These are phyloP conservation scores for Coelastrella sp. DNA, from an alignment of 139 green algal genomes.

Conservation along the genomic window DNA sequence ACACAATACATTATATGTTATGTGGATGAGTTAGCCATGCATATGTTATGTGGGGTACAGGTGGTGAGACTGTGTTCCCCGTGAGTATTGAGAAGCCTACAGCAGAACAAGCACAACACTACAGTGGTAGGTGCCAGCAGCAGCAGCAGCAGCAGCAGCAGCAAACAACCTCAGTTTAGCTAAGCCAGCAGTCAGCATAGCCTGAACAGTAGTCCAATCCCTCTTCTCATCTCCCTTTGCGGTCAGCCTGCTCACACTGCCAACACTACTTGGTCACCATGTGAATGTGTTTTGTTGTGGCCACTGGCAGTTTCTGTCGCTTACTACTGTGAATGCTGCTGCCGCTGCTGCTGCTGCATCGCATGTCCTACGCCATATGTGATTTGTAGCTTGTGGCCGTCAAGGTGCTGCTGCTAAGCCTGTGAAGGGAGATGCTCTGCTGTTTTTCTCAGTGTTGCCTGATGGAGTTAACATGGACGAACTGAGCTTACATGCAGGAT, in stretches of 20 bases:
- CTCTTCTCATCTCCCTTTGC: too few relatives aligned
- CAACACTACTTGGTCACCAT: neutral
- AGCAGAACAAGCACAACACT: neutral
- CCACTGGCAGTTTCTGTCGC: too few relatives aligned
- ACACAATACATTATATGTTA: too few relatives aligned
- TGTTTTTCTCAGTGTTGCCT: neutral
- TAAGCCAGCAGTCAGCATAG: neutral
- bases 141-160: neutral
- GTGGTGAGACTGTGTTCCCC: conserved; percentile 38
- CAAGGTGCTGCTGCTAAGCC: neutral
- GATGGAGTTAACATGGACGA: neutral
- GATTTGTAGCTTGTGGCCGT: too few relatives aligned
- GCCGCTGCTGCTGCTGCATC: conserved; percentile 12
- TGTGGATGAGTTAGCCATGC: too few relatives aligned
- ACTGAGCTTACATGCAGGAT: neutral
- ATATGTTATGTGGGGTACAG: too few relatives aligned
- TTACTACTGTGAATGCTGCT: neutral
- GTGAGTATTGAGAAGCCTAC: neutral
- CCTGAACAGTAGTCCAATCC: too few relatives aligned
- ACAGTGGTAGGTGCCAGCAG: neutral
- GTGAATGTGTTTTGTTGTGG: too few relatives aligned
- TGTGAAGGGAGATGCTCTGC: conserved; percentile 17
- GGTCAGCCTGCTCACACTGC: too few relatives aligned
- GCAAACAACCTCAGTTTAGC: neutral
- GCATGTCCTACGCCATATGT: too few relatives aligned